These are phyloP conservation scores for Selenicereus undatus DNA, from an alignment of 148 eudicot genomes.

Conservation along the genomic window DNA sequence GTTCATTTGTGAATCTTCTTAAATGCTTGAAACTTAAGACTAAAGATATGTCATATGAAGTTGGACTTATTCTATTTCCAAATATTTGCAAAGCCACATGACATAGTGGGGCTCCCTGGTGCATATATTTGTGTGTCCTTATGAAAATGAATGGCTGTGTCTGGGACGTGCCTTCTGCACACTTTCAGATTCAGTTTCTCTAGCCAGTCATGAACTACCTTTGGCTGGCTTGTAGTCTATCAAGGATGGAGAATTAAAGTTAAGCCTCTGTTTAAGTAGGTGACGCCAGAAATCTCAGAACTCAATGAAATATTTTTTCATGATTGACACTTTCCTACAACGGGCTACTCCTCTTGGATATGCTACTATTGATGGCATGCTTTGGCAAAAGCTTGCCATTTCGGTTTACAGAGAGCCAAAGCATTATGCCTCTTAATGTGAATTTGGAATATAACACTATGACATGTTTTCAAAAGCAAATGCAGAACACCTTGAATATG, in stretches of 20 bases:
- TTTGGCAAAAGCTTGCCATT: not conserved
- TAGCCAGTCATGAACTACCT: not conserved
- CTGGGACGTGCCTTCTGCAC: not conserved
- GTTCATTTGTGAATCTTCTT: too few relatives aligned
- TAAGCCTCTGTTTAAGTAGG: not conserved
- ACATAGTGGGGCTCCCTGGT: not conserved
- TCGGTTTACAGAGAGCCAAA: not conserved
- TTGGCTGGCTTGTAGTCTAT: not conserved
- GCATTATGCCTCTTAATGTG: not conserved
- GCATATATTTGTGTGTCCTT: not conserved
- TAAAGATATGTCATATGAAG: too few relatives aligned
- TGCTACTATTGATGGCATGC: not conserved
- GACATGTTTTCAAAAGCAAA: too few relatives aligned
- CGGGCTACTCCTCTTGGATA: too few relatives aligned
- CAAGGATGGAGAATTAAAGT: not conserved
- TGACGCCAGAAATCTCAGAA: not conserved
- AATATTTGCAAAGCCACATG: not conserved
- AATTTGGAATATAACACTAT: too few relatives aligned
- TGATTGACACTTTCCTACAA: too few relatives aligned
- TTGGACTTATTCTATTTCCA: not conserved
- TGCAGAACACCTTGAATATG: too few relatives aligned
- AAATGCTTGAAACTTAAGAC: too few relatives aligned
- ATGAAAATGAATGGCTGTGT: not conserved
- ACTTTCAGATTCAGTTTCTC: not conserved
- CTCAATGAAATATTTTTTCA: not conserved